Evolutionary conservation across 2,329 filamentous ascomycete genomes (phyloP).

Genomic region (Botryotinia calthae): DNA sequence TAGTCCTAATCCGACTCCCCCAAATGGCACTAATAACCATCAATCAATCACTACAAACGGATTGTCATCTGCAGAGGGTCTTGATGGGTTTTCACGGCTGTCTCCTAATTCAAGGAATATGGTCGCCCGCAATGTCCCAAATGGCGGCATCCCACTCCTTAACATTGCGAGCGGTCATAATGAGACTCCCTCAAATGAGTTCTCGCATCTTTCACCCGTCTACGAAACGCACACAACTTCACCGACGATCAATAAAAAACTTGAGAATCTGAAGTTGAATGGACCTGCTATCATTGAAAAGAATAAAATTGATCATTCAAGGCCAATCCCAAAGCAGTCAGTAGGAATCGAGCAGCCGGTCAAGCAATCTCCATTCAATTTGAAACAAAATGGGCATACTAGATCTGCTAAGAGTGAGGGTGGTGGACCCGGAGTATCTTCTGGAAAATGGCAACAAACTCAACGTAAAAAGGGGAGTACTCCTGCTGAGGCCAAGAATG

Average conservation of each 20-base stretch:
- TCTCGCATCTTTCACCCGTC: conserved; percentile 63
- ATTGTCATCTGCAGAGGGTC: conserved; percentile 25
- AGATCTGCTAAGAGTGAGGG: conserved; percentile 55
- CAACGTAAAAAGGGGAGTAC: conserved; percentile 53
- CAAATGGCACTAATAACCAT: conserved; percentile 23
- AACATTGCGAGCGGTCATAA: conserved; percentile 34
- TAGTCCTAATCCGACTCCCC: not conserved
- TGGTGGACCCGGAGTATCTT: conserved; percentile 33
- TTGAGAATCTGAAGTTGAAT: conserved; percentile 41
- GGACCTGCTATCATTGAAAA: conserved; percentile 23
- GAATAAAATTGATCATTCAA: conserved; percentile 25
- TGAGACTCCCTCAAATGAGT: conserved; percentile 33
- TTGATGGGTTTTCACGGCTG: conserved; percentile 28
- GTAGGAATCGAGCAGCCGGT: conserved; percentile 42
- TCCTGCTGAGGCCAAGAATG: conserved; percentile 46
- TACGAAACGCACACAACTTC: conserved; percentile 72
- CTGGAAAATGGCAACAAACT: conserved; percentile 57
- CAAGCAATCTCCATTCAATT: conserved; percentile 25
- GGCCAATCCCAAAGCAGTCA: conserved; percentile 26
- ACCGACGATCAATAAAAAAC: conserved; percentile 57
- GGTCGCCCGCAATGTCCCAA: conserved; percentile 30
- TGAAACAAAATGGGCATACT: conserved; percentile 52
- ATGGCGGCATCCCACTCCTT: conserved; percentile 36
- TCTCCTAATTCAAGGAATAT: conserved; percentile 35
- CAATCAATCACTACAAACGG: conserved; percentile 25